Base-by-base conservation (phyloP, 2,329 filamentous ascomycete genomes). In the Beauveria rudraprayagi region DNA sequence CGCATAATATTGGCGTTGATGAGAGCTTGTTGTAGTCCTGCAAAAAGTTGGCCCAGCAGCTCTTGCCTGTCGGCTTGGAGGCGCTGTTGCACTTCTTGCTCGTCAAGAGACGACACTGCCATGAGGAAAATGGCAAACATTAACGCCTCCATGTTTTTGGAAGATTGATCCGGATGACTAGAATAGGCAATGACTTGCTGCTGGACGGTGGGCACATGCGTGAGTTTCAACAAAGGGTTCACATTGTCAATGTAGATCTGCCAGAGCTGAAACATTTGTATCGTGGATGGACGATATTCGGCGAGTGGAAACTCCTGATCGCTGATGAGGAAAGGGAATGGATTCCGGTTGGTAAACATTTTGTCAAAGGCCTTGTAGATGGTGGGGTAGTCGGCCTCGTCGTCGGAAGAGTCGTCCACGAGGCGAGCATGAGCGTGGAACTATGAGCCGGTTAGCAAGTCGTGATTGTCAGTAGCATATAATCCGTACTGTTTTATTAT, bases 211-310 rank as follows among this genome's bases (percentile, higher is more conserved):
- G 86, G 85, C 0, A 83, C 81, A 67, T 90, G 87, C 0, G 84
- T 86, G 61, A 90, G 77, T 67, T 89, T 90, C 52, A 89, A 76
- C 6, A 91, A 69, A 0, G 87, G 85, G 65, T 90, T 85, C 65
- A 90, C 83, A 66, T 89, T 89, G 64, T 85, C 82, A 47, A 90
- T 78, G 68, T 88, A 90, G 17, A 83, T 78, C 70, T 89, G 86
- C 87, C 87, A 90, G 19, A 87, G 75, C 65, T 83, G 80, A 62
- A 87, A 81, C 58, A 86, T 85, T 62, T 85, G 82, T 22, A 85
- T 80, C 26, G 80, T 75, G 1, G 79, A 70, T 10, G 84, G 84
- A 64, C 85, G 83, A 17, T 76, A 70, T 54, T 75, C 73, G 3
- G 78, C 78, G 54, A 83, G 73, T 53, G 73, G 74, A 19, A 72